Conservation (phyloP, 345 rosid genomes). For the Firmiana major region DNA sequence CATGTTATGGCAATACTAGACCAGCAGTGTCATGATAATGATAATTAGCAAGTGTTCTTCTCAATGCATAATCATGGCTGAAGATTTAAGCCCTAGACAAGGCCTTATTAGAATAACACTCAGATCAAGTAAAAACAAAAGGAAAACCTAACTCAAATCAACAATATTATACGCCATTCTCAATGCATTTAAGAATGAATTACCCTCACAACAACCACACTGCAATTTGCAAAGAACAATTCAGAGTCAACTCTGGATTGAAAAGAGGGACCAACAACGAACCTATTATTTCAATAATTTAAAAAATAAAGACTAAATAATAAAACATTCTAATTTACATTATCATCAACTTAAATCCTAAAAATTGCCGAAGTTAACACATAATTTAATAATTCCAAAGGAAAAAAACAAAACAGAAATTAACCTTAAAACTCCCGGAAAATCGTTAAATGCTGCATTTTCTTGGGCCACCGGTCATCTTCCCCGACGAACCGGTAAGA, state of each 20-base stretch:
- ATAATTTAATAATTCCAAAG: background rate
- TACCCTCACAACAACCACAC: background rate
- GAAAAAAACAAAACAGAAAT: background rate
- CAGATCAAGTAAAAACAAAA: background rate
- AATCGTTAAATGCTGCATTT: constrained; percentile 9
- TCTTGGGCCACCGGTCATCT: constrained; percentile 38
- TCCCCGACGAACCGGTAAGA: constrained; percentile 50
- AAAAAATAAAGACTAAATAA: background rate
- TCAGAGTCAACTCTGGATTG: background rate
- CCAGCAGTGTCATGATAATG: background rate
- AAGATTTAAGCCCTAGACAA: background rate
- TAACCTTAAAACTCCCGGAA: constrained; percentile 5
- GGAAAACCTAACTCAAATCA: background rate
- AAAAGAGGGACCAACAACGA: background rate
- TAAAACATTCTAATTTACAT: background rate
- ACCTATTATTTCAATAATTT: background rate
- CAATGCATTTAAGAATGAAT: background rate
- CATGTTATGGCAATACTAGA: background rate
- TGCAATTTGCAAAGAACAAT: no score
- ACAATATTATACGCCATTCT: background rate
- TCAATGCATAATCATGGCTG: background rate
- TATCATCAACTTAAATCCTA: background rate
- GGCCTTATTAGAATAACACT: background rate
- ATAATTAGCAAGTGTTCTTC: no score
- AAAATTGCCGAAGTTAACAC: background rate